Conservation (phyloP, 2,329 filamentous ascomycete species). For the Sclerotinia glacialis region DNA sequence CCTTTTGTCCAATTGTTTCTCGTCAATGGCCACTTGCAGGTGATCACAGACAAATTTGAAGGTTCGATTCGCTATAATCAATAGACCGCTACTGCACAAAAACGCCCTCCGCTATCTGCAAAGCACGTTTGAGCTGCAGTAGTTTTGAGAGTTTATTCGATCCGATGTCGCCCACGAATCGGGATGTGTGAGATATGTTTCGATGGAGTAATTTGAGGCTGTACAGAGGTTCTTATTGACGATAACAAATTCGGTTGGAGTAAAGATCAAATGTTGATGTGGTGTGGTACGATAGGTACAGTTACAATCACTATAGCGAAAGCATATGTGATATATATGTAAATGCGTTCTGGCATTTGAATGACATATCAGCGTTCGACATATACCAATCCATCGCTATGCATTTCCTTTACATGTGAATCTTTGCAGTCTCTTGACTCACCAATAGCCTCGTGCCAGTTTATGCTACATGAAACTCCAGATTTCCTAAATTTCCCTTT, state of each 20-base stretch:
- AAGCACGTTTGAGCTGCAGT: slow-evolving; percentile 1
- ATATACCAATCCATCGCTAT: not conserved
- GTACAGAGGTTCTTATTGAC: not conserved
- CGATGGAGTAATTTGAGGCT: not conserved
- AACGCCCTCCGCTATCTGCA: not conserved
- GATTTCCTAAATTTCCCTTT: slow-evolving; percentile 3
- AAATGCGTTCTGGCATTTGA: not conserved
- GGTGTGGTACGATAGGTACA: not conserved
- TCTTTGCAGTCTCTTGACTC: not conserved
- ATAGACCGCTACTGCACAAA: slow-evolving; percentile 17
- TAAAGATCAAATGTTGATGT: not conserved
- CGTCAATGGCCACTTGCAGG: slow-evolving; percentile 1
- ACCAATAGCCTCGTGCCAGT: slow-evolving; percentile 26
- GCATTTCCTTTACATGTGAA: slow-evolving; percentile 10
- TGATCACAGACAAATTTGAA: not conserved
- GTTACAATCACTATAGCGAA: not conserved
- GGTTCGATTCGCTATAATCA: not conserved
- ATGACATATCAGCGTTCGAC: not conserved
- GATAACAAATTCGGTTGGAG: not conserved
- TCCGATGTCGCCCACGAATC: slow-evolving; percentile 13
- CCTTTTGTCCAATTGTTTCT: not conserved
- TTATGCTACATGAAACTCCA: slow-evolving; percentile 25
- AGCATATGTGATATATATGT: not conserved
- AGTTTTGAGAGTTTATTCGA: not conserved
- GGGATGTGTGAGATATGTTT: not conserved